Conservation (phyloP, 1,284 basidiomycete genomes). For the Stereum hirsutum region DNA sequence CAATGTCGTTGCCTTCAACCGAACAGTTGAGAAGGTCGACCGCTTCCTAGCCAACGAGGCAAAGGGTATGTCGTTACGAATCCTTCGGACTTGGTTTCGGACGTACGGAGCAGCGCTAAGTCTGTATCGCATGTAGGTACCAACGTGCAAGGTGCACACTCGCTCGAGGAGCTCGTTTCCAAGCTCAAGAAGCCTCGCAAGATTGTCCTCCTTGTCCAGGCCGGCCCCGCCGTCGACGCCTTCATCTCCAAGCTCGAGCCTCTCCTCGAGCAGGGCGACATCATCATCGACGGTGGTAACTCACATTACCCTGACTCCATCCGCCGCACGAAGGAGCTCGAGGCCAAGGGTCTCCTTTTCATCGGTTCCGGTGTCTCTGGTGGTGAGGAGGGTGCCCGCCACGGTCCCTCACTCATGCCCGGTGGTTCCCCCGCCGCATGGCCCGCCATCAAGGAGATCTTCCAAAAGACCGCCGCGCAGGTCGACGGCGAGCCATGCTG, state of each 20-base stretch:
- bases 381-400: constrained; percentile 97
- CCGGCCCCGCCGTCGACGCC: constrained; percentile 69
- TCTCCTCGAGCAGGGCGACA: constrained; percentile 72
- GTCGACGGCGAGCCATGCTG: constrained; percentile 96
- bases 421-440: constrained; percentile 93
- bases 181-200: constrained; percentile 82
- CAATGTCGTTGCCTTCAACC: constrained; percentile 95
- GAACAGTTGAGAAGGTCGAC: constrained; percentile 95
- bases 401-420: constrained; percentile 99
- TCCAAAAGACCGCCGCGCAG: constrained; percentile 97
- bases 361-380: constrained; percentile 99
- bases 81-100: no score
- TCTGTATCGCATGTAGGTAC: no score
- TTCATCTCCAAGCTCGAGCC: constrained; percentile 70
- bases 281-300: constrained; percentile 99
- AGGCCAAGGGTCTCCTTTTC: constrained; percentile 91
- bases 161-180: constrained; percentile 79
- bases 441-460: constrained; percentile 97
- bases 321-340: constrained; percentile 89
- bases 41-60: constrained; percentile 94
- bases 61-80: constrained; percentile 90
- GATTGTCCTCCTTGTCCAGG: constrained; percentile 96
- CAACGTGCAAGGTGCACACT: constrained; percentile 91
- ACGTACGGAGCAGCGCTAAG: no score
- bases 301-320: constrained; percentile 99